Conservation (phyloP, 306 rosid genomes). For the Abrus pulchellus region DNA sequence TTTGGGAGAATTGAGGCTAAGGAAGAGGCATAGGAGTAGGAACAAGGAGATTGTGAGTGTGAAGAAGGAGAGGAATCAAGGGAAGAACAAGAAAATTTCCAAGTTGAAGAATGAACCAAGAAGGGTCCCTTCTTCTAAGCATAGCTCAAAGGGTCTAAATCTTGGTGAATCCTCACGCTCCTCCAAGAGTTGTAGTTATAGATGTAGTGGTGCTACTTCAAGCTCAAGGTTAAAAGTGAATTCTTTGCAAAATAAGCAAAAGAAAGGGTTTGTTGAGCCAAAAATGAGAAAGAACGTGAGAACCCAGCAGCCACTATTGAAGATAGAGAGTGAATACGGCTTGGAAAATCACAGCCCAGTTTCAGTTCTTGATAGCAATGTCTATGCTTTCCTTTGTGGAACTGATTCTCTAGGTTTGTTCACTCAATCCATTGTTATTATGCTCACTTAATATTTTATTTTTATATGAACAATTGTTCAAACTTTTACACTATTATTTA, state of each 20-base stretch:
- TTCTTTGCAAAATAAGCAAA: slow-evolving; percentile 44
- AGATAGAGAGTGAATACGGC: slow-evolving; percentile 44
- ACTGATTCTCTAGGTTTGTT: slow-evolving; percentile 54
- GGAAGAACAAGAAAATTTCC: slow-evolving; percentile 57
- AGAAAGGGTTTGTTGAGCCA: slow-evolving; percentile 52
- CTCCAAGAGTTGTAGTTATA: slow-evolving; percentile 29
- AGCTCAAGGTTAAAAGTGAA: slow-evolving; percentile 37
- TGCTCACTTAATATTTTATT: too few species aligned
- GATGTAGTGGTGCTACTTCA: slow-evolving; percentile 40
- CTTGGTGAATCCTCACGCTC: slow-evolving; percentile 44
- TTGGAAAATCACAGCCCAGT: slow-evolving; percentile 63
- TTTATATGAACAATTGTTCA: too few species aligned
- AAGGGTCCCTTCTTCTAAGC: slow-evolving; percentile 45
- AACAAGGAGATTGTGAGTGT: slow-evolving; percentile 34
- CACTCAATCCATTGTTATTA: slow-evolving; percentile 1
- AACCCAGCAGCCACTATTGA: slow-evolving; percentile 41
- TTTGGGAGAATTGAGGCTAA: slow-evolving; percentile 53
- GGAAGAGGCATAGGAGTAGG: slow-evolving; percentile 51
- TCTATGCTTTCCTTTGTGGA: slow-evolving; percentile 45
- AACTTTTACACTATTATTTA: too few species aligned
- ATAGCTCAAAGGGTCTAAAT: slow-evolving; percentile 36
- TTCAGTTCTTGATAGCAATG: slow-evolving; percentile 61
- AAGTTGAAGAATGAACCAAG: slow-evolving; percentile 77
- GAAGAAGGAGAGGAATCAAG: slow-evolving; percentile 48
- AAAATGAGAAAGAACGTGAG: slow-evolving; percentile 45